A percentile compares a stretch with the other conserved stretches of the same genome.
Conservation (phyloP, 2,329 filamentous ascomycete genomes). For the Hypoxylon sp. region DNA sequence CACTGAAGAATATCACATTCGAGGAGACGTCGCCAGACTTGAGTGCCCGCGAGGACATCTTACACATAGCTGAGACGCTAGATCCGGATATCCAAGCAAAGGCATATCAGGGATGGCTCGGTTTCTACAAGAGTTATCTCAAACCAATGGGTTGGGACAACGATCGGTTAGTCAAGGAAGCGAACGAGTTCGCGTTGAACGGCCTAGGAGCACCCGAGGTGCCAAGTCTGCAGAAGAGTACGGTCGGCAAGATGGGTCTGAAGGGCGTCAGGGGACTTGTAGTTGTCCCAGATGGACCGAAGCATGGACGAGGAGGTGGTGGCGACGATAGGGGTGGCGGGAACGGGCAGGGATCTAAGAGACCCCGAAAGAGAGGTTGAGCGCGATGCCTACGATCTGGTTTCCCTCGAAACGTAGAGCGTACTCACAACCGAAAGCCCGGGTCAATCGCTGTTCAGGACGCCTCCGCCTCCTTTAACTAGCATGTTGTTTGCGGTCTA, state of each 20-base stretch:
- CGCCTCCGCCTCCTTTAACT: background rate
- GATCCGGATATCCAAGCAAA: slow-evolving; percentile 62
- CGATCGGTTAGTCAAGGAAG: slow-evolving; percentile 62
- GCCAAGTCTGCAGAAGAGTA: slow-evolving; percentile 63
- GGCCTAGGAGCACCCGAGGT: slow-evolving; percentile 64
- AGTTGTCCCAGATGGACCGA: slow-evolving; percentile 58
- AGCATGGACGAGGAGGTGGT: slow-evolving; percentile 12
- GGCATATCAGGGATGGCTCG: slow-evolving; percentile 71
- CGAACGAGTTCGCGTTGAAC: slow-evolving; percentile 65
- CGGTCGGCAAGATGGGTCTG: slow-evolving; percentile 71
- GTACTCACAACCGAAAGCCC: background rate
- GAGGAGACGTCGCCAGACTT: slow-evolving; percentile 63
- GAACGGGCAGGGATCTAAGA: slow-evolving; percentile 15
- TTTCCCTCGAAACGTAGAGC: background rate
- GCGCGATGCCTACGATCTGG: background rate
- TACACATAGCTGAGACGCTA: slow-evolving; percentile 59
- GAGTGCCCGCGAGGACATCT: slow-evolving; percentile 58
- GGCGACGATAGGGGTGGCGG: slow-evolving; percentile 4
- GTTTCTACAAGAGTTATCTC: slow-evolving; percentile 66
- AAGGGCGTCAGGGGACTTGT: slow-evolving; percentile 66
- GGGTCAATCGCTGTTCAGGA: background rate
- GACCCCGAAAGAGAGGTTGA: slow-evolving; percentile 11
- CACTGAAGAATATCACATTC: slow-evolving; percentile 69
- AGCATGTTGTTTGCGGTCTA: slow-evolving; percentile 1
- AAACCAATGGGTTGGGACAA: slow-evolving; percentile 59